Conservation (phyloP, 2,329 filamentous ascomycete species). For the Xylariaceae sp. region DNA sequence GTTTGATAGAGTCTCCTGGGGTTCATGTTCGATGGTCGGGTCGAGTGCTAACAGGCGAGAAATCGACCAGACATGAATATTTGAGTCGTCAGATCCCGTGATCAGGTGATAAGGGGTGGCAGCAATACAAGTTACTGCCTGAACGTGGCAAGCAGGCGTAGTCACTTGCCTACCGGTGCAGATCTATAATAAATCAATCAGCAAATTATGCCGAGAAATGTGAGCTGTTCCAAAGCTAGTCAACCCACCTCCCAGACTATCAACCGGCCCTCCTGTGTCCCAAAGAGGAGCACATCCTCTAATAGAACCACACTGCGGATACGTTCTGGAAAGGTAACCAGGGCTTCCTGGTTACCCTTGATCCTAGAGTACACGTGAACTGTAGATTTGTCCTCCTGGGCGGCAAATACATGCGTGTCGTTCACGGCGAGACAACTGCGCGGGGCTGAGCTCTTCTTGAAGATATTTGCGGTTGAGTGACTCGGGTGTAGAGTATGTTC, state of each 20-base stretch:
- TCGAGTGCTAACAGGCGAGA: slow-evolving; percentile 68
- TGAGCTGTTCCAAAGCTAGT: background rate
- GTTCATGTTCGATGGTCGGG: slow-evolving; percentile 62
- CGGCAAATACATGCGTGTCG: slow-evolving; percentile 83
- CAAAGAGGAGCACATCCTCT: slow-evolving; percentile 73
- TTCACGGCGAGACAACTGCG: slow-evolving; percentile 79
- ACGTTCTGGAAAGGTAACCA: slow-evolving; percentile 84
- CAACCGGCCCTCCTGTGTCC: slow-evolving; percentile 82
- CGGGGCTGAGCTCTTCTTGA: slow-evolving; percentile 90
- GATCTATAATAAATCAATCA: slow-evolving; percentile 49
- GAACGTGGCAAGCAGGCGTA: slow-evolving; percentile 77
- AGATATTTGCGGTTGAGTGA: slow-evolving; percentile 71
- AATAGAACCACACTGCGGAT: slow-evolving; percentile 78
- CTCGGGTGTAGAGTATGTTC: slow-evolving; percentile 79
- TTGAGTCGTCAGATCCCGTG: slow-evolving; percentile 83
- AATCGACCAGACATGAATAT: slow-evolving; percentile 89
- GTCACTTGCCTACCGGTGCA: slow-evolving; percentile 76
- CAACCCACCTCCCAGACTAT: slow-evolving; percentile 85
- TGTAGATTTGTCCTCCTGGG: slow-evolving; percentile 87
- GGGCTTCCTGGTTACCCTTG: slow-evolving; percentile 84
- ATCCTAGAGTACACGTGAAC: slow-evolving; percentile 88
- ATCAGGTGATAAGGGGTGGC: slow-evolving; percentile 73
- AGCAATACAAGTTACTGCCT: slow-evolving; percentile 75
- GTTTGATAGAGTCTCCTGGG: slow-evolving; percentile 75
- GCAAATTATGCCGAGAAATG: slow-evolving; percentile 3